Conservation (phyloP, 2,329 filamentous ascomycete genomes). For the Fusarium sp. region DNA sequence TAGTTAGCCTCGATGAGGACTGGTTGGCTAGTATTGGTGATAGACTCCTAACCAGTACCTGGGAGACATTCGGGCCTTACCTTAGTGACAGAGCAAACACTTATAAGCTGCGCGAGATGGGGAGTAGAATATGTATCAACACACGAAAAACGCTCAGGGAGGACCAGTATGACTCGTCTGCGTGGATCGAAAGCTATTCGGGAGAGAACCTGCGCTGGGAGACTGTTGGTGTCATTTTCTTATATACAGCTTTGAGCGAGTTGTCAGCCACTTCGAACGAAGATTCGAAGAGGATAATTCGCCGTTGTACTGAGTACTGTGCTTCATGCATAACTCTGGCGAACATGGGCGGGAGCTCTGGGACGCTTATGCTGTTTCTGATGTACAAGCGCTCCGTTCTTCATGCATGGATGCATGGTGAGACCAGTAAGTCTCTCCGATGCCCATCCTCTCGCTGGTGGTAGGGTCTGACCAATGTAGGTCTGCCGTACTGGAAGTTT, state of each 20-base stretch:
- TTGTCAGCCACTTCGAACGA: neutral
- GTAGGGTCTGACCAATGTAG: neutral
- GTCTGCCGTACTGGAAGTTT: neutral
- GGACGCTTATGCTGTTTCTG: neutral
- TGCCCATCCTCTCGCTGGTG: no score
- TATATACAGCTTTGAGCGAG: neutral
- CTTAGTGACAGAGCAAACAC: neutral
- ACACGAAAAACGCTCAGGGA: neutral
- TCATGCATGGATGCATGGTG: neutral
- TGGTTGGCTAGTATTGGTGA: neutral
- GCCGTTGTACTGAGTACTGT: neutral
- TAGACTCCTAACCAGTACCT: neutral
- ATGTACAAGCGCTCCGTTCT: neutral
- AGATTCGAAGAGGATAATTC: neutral
- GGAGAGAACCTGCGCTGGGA: neutral
- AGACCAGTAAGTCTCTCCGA: neutral
- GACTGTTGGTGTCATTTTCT: neutral
- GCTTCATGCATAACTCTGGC: neutral
- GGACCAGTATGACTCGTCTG: neutral
- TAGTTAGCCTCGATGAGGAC: neutral
- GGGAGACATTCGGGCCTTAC: neutral
- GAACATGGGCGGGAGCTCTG: neutral
- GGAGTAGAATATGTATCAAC: neutral
- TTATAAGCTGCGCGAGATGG: neutral
- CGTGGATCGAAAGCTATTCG: neutral